Percentiles rank a stretch among this genome's conserved stretches.
Conservation (phyloP, 495 filamentous ascomycete species). For the Penicillium cosmopolitanum region DNA sequence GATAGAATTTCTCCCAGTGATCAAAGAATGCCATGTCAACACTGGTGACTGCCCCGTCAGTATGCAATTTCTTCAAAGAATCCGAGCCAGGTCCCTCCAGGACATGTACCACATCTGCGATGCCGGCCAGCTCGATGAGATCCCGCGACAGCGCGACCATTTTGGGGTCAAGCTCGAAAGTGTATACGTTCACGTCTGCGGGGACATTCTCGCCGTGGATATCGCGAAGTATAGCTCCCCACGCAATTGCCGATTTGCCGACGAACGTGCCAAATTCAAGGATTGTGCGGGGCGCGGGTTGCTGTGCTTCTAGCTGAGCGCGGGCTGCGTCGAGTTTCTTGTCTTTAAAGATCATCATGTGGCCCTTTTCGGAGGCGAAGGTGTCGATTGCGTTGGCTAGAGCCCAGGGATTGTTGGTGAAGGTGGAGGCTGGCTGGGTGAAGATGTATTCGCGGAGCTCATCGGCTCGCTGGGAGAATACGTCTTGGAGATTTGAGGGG, state of each 20-base stretch:
- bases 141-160: slow-evolving; percentile 30
- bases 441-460: slow-evolving; percentile 31
- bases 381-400: slow-evolving; percentile 27
- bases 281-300: slow-evolving; percentile 26
- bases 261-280: slow-evolving; percentile 41
- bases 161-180: slow-evolving; percentile 33
- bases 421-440: slow-evolving; percentile 18
- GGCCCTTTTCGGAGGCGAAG: slow-evolving; percentile 22
- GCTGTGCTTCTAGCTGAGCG: slow-evolving; percentile 17
- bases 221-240: slow-evolving; percentile 36
- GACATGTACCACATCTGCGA: slow-evolving; percentile 34
- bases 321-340: slow-evolving; percentile 23
- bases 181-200: slow-evolving; percentile 32
- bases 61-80: slow-evolving; percentile 27
- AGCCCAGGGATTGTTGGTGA: slow-evolving; percentile 30
- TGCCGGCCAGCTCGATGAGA: slow-evolving; percentile 30
- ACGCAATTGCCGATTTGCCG: slow-evolving; percentile 36
- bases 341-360: slow-evolving; percentile 33
- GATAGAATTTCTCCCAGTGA: slow-evolving; percentile 36
- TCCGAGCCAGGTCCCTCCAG: slow-evolving; percentile 32
- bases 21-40: slow-evolving; percentile 42
- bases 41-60: slow-evolving; percentile 26
- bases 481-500: slow-evolving; percentile 2
- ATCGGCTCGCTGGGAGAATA: slow-evolving; percentile 15
- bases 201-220: slow-evolving; percentile 20